A percentile compares a stretch with the other conserved stretches of the same genome.
These are phyloP conservation scores for Drosera capensis DNA, from an alignment of 148 eudicot genomes.

Conservation along the genomic window DNA sequence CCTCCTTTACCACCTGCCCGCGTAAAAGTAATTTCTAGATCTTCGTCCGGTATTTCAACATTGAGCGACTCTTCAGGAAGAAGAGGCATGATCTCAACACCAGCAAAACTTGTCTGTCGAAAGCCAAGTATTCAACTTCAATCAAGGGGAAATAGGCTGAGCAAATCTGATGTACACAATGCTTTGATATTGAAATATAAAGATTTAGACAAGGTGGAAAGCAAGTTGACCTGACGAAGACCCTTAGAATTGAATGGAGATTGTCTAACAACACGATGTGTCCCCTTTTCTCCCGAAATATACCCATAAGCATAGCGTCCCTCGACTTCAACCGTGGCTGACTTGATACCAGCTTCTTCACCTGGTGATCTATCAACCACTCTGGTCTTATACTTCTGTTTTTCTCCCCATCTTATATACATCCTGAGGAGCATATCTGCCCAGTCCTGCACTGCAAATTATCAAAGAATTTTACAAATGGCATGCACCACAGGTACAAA, in stretches of 20 bases:
- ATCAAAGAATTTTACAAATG: constrained; percentile 45
- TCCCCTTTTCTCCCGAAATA: constrained; percentile 93
- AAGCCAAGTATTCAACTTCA: constrained; percentile 2
- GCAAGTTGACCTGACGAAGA: constrained; percentile 71
- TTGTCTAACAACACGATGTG: constrained; percentile 82
- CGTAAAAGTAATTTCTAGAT: constrained; percentile 56
- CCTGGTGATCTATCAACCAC: constrained; percentile 85
- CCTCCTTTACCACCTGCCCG: constrained; percentile 98
- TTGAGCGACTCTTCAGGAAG: constrained; percentile 78
- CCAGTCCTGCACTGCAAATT: constrained; percentile 98
- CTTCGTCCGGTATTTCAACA: constrained; percentile 94
- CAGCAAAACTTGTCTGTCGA: constrained; percentile 84
- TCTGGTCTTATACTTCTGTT: constrained; percentile 71
- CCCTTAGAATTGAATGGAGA: constrained; percentile 95
- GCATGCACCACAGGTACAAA: constrained; percentile 2
- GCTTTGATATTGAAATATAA: background rate
- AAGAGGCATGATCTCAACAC: constrained; percentile 96
- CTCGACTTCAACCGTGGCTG: constrained; percentile 80
- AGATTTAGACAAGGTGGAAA: background rate
- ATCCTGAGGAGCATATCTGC: constrained; percentile 99
- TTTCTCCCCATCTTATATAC: constrained; percentile 98
- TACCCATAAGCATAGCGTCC: constrained; percentile 97
- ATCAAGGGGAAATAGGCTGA: background rate
- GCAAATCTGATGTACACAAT: background rate
- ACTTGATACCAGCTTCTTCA: constrained; percentile 98